Conservation (phyloP, 2,329 filamentous ascomycete species). For the Cladosporium oxysporum region DNA sequence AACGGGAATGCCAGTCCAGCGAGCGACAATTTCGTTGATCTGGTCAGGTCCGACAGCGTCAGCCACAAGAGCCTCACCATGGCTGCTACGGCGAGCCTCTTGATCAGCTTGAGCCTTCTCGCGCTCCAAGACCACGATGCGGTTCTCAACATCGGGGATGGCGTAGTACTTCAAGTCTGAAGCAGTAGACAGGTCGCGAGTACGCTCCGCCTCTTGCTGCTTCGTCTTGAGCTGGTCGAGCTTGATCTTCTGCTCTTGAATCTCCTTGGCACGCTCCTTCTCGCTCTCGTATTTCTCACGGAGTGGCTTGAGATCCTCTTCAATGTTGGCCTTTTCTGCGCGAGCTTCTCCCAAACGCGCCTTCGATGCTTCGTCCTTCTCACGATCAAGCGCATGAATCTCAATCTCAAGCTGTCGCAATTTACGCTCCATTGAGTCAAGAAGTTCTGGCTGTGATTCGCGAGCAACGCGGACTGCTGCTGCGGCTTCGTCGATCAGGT, state of each 20-base stretch:
- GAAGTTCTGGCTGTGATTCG: constrained; percentile 93
- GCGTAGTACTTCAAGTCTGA: constrained; percentile 97
- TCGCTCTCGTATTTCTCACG: constrained; percentile 95
- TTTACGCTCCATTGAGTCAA: constrained; percentile 90
- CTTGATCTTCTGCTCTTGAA: constrained; percentile 93
- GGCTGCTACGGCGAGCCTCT: constrained; percentile 59
- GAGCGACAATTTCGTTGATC: constrained; percentile 96
- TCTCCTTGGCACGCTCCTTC: constrained; percentile 84
- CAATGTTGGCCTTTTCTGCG: constrained; percentile 88
- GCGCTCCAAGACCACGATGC: constrained; percentile 78
- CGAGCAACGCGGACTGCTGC: constrained; percentile 94
- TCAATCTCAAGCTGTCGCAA: constrained; percentile 93
- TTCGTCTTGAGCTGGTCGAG: constrained; percentile 90
- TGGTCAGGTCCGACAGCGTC: constrained; percentile 95
- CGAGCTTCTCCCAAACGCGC: constrained; percentile 78
- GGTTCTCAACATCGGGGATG: constrained; percentile 83
- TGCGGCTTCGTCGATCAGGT: constrained; percentile 93
- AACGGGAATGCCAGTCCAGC: constrained; percentile 98
- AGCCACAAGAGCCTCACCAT: constrained; percentile 73
- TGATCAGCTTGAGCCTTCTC: constrained; percentile 81
- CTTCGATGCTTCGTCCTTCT: constrained; percentile 92
- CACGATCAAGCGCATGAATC: constrained; percentile 89
- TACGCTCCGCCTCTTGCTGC: constrained; percentile 87
- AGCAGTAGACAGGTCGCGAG: constrained; percentile 79
- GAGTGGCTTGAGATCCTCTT: constrained; percentile 87